Evolutionary conservation across 2,329 filamentous ascomycete species (phyloP).

Genomic region (Emergomyces africanus): DNA sequence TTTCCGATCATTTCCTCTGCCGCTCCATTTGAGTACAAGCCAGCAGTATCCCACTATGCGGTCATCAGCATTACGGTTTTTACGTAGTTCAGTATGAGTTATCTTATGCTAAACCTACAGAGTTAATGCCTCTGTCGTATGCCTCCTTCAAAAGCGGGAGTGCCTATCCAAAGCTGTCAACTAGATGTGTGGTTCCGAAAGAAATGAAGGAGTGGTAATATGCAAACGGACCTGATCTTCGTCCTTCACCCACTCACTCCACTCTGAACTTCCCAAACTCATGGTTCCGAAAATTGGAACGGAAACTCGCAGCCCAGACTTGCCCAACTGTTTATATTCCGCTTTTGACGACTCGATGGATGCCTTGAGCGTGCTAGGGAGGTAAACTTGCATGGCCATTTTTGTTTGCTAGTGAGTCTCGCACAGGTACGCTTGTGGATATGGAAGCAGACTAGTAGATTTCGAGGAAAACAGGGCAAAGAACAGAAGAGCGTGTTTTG

Average conservation of each 20-base stretch:
- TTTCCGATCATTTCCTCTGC: constrained; percentile 43
- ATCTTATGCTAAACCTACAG: constrained; percentile 5
- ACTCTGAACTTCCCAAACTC: constrained; percentile 9
- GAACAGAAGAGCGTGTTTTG: not conserved
- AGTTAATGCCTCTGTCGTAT: constrained; percentile 11
- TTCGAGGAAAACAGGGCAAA: not conserved
- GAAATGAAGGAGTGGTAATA: not conserved
- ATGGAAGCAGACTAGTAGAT: not conserved
- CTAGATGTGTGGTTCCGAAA: not conserved
- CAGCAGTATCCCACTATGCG: constrained; percentile 19
- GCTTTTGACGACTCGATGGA: constrained; percentile 3
- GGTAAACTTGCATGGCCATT: not conserved
- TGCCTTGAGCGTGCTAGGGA: not conserved
- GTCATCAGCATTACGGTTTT: not conserved
- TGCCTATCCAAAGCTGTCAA: constrained; percentile 2
- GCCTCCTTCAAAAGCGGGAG: constrained; percentile 12
- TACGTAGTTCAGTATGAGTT: not conserved
- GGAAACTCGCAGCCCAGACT: constrained; percentile 15
- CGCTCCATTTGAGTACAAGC: constrained; percentile 44
- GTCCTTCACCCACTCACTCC: constrained; percentile 6
- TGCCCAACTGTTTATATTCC: constrained; percentile 8
- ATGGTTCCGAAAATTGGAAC: constrained; percentile 15
- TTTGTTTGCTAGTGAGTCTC: not conserved
- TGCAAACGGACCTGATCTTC: constrained; percentile 5
- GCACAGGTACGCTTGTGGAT: not conserved